Evolutionary conservation across 768 basidiomycete genomes (phyloP), one percentile per base, ranked within the genome.

Genomic region (Pleurotus ostreatus): DNA sequence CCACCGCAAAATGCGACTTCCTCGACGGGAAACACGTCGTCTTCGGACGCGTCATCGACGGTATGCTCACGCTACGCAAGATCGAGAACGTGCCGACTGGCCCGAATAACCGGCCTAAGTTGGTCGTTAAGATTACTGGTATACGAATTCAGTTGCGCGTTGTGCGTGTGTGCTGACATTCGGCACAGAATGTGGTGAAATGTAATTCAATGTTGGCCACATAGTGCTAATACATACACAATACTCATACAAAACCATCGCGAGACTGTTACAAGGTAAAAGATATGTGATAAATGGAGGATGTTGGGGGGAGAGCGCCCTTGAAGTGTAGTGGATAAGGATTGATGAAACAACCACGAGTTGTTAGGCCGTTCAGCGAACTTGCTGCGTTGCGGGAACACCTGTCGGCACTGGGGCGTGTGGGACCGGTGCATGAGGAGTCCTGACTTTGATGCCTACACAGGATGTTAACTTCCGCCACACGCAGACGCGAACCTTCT

Each of bases 31-130:
- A 95, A 69, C 94, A 96, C 67, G 89, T 94, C 62, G 93, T 95
- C 1, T 97, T 97, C 63, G 94, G 94, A 5, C 86, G 81, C 61
- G 89, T 96, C 37, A 82, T 92, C 59, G 92, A 97, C 56, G 93
- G 93, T 22, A 92, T 98, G 89, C 82, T 99, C 57, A 96, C 94
- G 3, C 77, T 99, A 49, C 80, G 96, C 61, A 98, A 98, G 70
- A 92, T 99, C 55, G 97, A 99, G 74, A 92, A 94, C 61, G 93
- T 98, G 0, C 83, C 94, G 7, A 98, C 94, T 0, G 93, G 92
- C 1, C 81, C 84, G 3, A 96, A 94, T 68, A 95, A 92, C 65
- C 74, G 92, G 51, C 94, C 94, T 0, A 97, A 97, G 67, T 70
- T 97, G 22, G 81, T 81, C 2, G 92, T 94, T 9, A 94, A 92